Conservation (phyloP, 331 rosid species). For the Malus hybrid region DNA sequence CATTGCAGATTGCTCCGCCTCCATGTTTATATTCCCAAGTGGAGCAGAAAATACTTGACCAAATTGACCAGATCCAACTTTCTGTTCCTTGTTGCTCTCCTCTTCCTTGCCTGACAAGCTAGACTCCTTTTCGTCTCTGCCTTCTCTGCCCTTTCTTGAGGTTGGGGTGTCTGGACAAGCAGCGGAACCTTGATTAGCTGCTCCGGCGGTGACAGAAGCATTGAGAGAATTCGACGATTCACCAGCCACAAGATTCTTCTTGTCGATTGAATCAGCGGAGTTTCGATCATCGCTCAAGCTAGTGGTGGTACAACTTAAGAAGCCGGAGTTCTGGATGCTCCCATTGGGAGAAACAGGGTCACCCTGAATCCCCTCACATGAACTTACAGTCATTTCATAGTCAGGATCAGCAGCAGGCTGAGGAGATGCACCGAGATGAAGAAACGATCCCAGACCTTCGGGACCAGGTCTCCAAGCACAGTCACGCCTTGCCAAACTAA, state of each 20-base stretch:
- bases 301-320: slow-evolving; percentile 51
- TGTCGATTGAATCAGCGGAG: slow-evolving; percentile 54
- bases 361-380: slow-evolving; percentile 31
- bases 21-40: slow-evolving; percentile 54
- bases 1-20: slow-evolving; percentile 79
- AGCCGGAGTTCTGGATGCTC: slow-evolving; percentile 53
- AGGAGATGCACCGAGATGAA: slow-evolving; percentile 60
- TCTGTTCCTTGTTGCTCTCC: slow-evolving; percentile 13
- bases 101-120: slow-evolving; percentile 35
- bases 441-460: slow-evolving; percentile 53
- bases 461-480: slow-evolving; percentile 26
- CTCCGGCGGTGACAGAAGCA: slow-evolving; percentile 24
- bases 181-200: slow-evolving; percentile 23
- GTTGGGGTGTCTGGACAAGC: slow-evolving; percentile 62
- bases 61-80: slow-evolving; percentile 28
- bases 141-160: slow-evolving; percentile 49
- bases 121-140: slow-evolving; percentile 28
- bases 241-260: slow-evolving; percentile 32
- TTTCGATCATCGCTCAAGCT: slow-evolving; percentile 65
- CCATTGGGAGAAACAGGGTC: slow-evolving; percentile 46
- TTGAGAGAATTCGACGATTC: slow-evolving; percentile 28
- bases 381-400: slow-evolving; percentile 52
- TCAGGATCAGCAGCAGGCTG: slow-evolving; percentile 28
- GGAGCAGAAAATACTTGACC: slow-evolving; percentile 61
- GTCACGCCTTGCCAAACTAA: slow-evolving; percentile 33